Percentiles rank a stretch among this genome's conserved stretches.
These are phyloP conservation scores for Nitzschia sp. DNA, from an alignment of 108 stramenopile species.

Conservation along the genomic window DNA sequence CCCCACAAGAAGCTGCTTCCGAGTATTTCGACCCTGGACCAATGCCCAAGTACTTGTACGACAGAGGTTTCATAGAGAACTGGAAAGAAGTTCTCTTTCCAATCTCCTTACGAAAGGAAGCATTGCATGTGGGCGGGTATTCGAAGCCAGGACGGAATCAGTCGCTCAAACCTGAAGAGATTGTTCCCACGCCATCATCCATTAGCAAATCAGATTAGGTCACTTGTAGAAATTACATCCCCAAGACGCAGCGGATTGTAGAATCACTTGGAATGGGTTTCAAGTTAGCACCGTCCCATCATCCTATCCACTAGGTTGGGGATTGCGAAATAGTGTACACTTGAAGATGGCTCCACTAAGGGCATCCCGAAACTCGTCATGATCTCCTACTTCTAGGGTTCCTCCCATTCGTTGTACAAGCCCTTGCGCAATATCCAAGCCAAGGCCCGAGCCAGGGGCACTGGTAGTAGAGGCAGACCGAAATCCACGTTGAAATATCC, in stretches of 20 bases:
- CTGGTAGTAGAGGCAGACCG: slow-evolving; percentile 46
- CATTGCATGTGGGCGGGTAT: slow-evolving; percentile 21
- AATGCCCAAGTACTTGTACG: slow-evolving; percentile 67
- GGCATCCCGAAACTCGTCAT: slow-evolving; percentile 31
- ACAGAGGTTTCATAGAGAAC: slow-evolving; percentile 68
- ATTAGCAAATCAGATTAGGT: too few species aligned
- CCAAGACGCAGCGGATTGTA: too few species aligned
- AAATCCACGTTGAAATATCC: slow-evolving; percentile 73
- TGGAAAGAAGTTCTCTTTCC: slow-evolving; percentile 77
- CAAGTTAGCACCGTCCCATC: too few species aligned
- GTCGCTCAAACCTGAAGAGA: too few species aligned
- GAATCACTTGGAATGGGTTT: too few species aligned
- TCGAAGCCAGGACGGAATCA: background rate
- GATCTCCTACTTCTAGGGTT: slow-evolving; percentile 40
- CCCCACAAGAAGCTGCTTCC: background rate
- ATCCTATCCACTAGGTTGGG: background rate
- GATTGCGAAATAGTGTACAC: slow-evolving; percentile 36
- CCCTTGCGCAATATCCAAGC: slow-evolving; percentile 58
- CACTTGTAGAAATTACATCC: too few species aligned
- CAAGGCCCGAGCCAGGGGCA: slow-evolving; percentile 67
- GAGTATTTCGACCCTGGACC: slow-evolving; percentile 70
- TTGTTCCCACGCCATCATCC: too few species aligned
- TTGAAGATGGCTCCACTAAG: slow-evolving; percentile 47
- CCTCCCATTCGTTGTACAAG: slow-evolving; percentile 75
- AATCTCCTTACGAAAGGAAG: slow-evolving; percentile 59